phyloP scores from a whole-genome alignment of 164 flowering plant species.

The Kalanchoe fedtschenkoi region DNA sequence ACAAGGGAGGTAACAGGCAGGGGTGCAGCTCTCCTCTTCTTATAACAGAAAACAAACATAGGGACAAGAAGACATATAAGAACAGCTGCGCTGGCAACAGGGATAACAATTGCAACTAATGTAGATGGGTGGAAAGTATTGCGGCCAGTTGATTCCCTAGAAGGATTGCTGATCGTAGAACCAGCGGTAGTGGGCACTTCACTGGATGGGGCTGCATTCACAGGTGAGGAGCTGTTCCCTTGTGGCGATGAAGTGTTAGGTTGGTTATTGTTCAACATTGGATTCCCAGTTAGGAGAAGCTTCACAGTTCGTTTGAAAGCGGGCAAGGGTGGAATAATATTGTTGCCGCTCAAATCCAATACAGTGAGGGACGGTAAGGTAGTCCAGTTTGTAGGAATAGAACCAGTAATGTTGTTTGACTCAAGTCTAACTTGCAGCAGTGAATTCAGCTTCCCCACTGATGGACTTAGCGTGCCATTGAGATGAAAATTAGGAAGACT shows the following conservation, averaged over 20 bases:
- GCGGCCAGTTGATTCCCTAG: conserved; percentile 8
- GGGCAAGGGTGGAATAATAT: conserved; percentile 51
- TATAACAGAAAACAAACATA: conserved; percentile 29
- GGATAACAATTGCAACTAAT: conserved; percentile 32
- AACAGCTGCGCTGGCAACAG: conserved; percentile 30
- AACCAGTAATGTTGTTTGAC: conserved; percentile 38
- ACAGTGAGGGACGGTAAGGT: conserved; percentile 29
- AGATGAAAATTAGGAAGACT: conserved; percentile 36
- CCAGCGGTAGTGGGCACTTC: conserved; percentile 13
- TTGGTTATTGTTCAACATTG: conserved; percentile 18
- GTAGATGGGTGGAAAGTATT: conserved; percentile 17
- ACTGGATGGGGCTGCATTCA: conserved; percentile 5
- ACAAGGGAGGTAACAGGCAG: conserved; percentile 36
- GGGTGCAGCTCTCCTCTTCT: conserved; percentile 23
- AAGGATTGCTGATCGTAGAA: conserved; percentile 11
- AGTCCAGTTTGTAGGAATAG: conserved; percentile 50
- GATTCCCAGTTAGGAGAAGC: conserved; percentile 28
- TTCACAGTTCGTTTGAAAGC: conserved; percentile 26
- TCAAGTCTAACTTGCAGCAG: conserved; percentile 31
- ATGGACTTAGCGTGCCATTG: conserved; percentile 55
- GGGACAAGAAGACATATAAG: conserved; percentile 27
- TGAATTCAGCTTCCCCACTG: conserved; percentile 34
- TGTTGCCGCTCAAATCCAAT: conserved; percentile 50
- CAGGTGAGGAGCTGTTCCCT: conserved; percentile 15
- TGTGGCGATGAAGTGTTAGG: conserved; percentile 13